phyloP scores from a whole-genome alignment of 257 asterid species.

The Capsicum pubescens region DNA sequence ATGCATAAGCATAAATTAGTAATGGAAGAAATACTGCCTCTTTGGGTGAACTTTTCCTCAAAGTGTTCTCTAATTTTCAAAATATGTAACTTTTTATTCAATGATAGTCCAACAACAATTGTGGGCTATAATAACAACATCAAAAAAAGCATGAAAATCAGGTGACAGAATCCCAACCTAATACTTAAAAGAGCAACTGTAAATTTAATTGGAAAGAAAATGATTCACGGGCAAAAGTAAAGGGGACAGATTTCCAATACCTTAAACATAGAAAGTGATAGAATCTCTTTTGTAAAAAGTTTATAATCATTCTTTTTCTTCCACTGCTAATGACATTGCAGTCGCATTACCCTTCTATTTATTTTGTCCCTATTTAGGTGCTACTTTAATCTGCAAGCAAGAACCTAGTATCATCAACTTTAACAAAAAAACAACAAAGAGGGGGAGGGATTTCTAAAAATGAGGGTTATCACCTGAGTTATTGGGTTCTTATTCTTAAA shows the following conservation, averaged over 20 bases:
- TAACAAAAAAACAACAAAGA: background rate
- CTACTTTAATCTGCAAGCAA: slow-evolving; percentile 71
- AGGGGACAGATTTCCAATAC: slow-evolving; percentile 39
- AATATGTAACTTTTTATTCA: too few relatives aligned
- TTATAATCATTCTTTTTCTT: slow-evolving; percentile 44
- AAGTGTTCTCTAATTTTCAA: too few relatives aligned
- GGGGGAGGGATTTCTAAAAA: background rate
- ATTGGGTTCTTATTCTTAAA: slow-evolving; percentile 74
- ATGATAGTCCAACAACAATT: too few relatives aligned
- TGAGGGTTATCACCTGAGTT: slow-evolving; percentile 60
- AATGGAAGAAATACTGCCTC: too few relatives aligned
- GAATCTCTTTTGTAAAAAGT: slow-evolving; percentile 76
- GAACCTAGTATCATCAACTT: slow-evolving; percentile 18
- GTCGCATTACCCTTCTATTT: slow-evolving; percentile 46
- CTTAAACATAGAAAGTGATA: slow-evolving; percentile 94
- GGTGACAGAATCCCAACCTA: background rate
- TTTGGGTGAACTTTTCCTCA: too few relatives aligned
- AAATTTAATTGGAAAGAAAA: background rate
- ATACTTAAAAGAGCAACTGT: slow-evolving; percentile 6
- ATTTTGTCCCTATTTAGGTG: slow-evolving; percentile 69
- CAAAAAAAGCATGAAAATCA: background rate
- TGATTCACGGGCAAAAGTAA: background rate
- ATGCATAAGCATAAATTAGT: too few relatives aligned
- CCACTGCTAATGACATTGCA: slow-evolving; percentile 42
- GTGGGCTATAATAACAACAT: background rate